Conservation (phyloP, 345 rosid genomes). For the Syzygium grande region DNA sequence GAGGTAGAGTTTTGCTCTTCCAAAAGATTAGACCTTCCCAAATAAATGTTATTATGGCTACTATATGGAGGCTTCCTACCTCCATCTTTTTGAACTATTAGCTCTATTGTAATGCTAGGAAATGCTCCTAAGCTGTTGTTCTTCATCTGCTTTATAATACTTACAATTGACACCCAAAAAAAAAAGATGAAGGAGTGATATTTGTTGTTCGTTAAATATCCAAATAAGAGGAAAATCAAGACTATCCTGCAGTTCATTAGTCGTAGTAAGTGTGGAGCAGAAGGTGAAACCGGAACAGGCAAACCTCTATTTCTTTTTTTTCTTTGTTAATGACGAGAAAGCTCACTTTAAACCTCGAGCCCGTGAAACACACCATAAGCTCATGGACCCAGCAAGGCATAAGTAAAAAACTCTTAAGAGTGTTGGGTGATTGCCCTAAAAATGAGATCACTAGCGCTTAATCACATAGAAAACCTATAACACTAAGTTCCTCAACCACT, state of each 20-base stretch:
- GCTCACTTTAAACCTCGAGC: not conserved
- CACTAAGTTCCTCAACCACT: not conserved
- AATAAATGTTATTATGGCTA: no score
- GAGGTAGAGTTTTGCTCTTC: no score
- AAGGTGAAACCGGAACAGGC: not conserved
- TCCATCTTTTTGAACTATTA: no score
- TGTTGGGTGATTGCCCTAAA: not conserved
- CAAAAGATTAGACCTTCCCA: no score
- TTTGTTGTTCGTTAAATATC: not conserved
- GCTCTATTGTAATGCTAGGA: no score
- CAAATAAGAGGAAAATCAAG: not conserved
- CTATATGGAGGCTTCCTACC: no score
- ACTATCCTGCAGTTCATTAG: not conserved
- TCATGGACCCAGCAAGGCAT: not conserved
- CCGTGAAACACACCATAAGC: not conserved
- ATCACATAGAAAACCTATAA: not conserved
- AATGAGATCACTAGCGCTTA: not conserved
- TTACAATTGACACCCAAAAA: no score
- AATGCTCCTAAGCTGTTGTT: no score
- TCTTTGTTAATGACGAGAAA: not conserved
- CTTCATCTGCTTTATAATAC: no score
- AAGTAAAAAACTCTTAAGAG: not conserved
- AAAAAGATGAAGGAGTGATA: not conserved
- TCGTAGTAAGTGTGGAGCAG: not conserved
- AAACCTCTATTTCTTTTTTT: not conserved